Evolutionary conservation across 1,139 yeast genomes (phyloP).

Genomic region (Yamadazyma siamensis): DNA sequence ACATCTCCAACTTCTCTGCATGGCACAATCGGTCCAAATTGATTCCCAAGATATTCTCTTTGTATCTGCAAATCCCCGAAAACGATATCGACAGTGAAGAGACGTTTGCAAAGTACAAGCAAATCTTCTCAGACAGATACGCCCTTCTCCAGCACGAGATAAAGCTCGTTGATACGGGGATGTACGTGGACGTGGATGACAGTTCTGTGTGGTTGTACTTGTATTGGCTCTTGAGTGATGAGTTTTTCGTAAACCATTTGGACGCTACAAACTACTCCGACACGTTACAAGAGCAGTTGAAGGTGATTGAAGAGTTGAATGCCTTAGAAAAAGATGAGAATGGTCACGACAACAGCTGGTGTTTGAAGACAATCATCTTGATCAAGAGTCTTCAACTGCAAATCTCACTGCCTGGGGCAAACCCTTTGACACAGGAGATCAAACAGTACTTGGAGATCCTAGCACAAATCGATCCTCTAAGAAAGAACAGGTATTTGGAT

Average conservation of each 20-base stretch:
- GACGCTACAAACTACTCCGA: conserved; percentile 17
- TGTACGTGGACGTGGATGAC: conserved; percentile 91
- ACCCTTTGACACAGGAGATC: conserved; percentile 21
- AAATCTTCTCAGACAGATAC: conserved; percentile 23
- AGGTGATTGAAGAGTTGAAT: conserved; percentile 51
- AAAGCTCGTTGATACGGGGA: conserved; percentile 71
- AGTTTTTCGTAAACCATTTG: conserved; percentile 38
- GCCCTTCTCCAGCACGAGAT: conserved; percentile 56
- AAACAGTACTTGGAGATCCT: conserved; percentile 37
- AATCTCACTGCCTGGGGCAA: conserved; percentile 9
- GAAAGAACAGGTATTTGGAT: conserved; percentile 58
- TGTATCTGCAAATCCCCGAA: conserved; percentile 11
- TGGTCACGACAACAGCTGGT: conserved; percentile 65
- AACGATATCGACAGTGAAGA: conserved; percentile 17
- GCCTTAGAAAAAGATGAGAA: conserved; percentile 58
- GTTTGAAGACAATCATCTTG: conserved; percentile 53
- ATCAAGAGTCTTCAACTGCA: conserved; percentile 34
- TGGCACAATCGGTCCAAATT: conserved; percentile 89
- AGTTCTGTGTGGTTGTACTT: conserved; percentile 91
- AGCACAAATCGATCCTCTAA: conserved; percentile 62
- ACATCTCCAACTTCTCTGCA: conserved; percentile 91
- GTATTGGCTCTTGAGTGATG: conserved; percentile 71
- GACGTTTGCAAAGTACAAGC: conserved; percentile 11
- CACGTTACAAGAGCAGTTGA: conserved; percentile 37
- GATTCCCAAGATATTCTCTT: conserved; percentile 48